A percentile compares a stretch with the other conserved stretches of the same genome.
Evolutionary conservation across 1,284 basidiomycete species (phyloP).

Genomic region (Ganoderma resinaceum): DNA sequence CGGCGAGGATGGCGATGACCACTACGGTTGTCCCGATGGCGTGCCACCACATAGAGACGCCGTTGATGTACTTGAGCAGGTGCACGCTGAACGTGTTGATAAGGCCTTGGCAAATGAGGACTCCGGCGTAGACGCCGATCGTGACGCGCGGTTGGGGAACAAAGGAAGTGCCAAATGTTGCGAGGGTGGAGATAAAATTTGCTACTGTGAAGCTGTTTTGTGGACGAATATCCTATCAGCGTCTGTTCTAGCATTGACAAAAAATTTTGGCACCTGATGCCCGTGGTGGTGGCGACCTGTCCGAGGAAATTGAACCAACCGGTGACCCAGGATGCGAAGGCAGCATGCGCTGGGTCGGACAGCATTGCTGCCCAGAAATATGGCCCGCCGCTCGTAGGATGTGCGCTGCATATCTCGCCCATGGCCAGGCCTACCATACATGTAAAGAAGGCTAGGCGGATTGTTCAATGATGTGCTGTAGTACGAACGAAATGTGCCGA

Average conservation of each 20-base stretch:
- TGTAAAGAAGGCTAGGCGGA: conserved; percentile 60
- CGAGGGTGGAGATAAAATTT: conserved; percentile 70
- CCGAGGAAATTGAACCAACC: conserved; percentile 81
- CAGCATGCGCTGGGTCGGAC: conserved; percentile 57
- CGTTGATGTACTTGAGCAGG: conserved; percentile 70
- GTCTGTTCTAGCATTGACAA: neutral
- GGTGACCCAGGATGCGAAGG: conserved; percentile 73
- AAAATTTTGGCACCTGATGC: conserved; percentile 57
- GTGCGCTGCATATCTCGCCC: conserved; percentile 77
- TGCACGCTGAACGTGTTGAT: conserved; percentile 79
- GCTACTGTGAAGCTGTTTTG: conserved; percentile 68
- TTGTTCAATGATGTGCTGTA: neutral
- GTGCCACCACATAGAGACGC: conserved; percentile 77
- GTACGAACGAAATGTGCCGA: neutral
- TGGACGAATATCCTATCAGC: neutral
- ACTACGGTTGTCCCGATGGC: conserved; percentile 71
- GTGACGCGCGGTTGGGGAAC: conserved; percentile 62
- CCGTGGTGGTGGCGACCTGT: conserved; percentile 80
- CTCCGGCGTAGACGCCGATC: conserved; percentile 77
- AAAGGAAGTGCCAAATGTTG: conserved; percentile 64
- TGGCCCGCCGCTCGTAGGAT: conserved; percentile 78
- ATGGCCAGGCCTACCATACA: conserved; percentile 72
- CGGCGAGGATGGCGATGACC: conserved; percentile 70
- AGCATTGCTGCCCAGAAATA: conserved; percentile 83
- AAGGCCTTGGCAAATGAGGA: conserved; percentile 69